Evolutionary conservation across 202 grass and related monocot species (phyloP), one percentile per base, ranked within the genome.

Genomic region (Schoenoplectus tabernaemontani): DNA sequence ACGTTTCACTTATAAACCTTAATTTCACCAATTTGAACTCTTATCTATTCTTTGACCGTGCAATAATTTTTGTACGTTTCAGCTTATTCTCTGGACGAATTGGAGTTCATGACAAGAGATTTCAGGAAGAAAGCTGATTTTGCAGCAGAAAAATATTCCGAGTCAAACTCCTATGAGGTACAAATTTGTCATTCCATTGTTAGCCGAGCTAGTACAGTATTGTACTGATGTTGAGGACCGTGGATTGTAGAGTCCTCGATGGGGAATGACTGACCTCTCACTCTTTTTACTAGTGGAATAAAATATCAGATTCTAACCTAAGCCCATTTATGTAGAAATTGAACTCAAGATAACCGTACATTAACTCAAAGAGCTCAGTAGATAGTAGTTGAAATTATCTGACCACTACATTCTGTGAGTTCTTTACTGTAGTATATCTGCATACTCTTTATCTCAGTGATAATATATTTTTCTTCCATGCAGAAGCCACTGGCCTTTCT

Each of bases 81-180:
- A 99, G 96, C 88, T 80, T 99, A 92, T 82, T 85, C 88, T 34
- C 26, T 89, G 36, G 88, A 95, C 33, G 90, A 99, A 79, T 74
- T 99, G 59, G 85, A 99, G 75, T 68, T 92, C 72, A 91, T 80
- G 86, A 90, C 96, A 10, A 82, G 50, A 54, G 81, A 88, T 79
- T 85, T 92, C 15, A 82, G 85, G 69, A 90, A 89, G 58, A 89
- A 64, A 62, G 64, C 88, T 23, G 85, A 85, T 68, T 50, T 19
- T 19, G 57, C 85, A 43, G 76, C 78, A 36, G 66, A 47, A 5
- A 76, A 89, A 42, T 81, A 86, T 59, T 53, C 79, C 11, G 89
- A 92, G 0, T 59, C 77, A 19, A 88, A 92, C 1, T 67, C 81
- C 59, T 87, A 90, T 5, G 82, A 96, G 86, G 96, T 96, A 82